Percentiles rank a stretch among this genome's conserved stretches.
phyloP scores from a whole-genome alignment of 306 rosid species.

The Cicer pinnatifidum region DNA sequence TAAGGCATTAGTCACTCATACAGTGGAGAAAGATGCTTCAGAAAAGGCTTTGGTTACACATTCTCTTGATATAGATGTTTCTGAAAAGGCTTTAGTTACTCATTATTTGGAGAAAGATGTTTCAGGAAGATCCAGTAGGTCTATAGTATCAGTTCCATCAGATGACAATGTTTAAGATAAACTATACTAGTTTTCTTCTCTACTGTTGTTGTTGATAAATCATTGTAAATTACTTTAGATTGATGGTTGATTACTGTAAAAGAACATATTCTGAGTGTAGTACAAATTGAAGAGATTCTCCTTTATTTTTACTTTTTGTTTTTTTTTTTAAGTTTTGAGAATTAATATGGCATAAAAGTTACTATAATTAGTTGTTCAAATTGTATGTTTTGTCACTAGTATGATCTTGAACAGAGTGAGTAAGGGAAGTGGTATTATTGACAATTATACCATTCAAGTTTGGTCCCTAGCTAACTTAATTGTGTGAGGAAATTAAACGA shows the following conservation, averaged over 20 bases:
- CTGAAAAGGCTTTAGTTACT: constrained; percentile 56
- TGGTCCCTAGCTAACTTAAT: no score
- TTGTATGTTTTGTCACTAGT: no score
- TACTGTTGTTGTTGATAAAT: constrained; percentile 32
- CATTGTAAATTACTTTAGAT: constrained; percentile 45
- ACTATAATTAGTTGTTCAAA: neutral
- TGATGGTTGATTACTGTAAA: constrained; percentile 25
- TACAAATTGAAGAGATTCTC: constrained; percentile 29
- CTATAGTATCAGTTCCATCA: constrained; percentile 51
- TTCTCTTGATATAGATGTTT: constrained; percentile 40
- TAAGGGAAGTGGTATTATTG: no score
- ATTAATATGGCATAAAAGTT: neutral
- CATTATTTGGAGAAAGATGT: constrained; percentile 44
- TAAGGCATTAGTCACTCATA: constrained; percentile 58
- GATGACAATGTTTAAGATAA: constrained; percentile 57
- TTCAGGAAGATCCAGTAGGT: constrained; percentile 46
- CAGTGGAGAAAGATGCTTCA: constrained; percentile 42
- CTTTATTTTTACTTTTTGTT: neutral
- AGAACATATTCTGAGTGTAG: constrained; percentile 15
- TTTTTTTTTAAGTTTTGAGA: neutral
- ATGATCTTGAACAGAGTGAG: no score
- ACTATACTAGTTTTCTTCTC: neutral
- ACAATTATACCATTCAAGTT: no score
- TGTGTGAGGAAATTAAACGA: no score
- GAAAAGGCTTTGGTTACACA: constrained; percentile 51